Evolutionary conservation across 768 basidiomycete genomes (phyloP).

Genomic region (Piloderma croceum): DNA sequence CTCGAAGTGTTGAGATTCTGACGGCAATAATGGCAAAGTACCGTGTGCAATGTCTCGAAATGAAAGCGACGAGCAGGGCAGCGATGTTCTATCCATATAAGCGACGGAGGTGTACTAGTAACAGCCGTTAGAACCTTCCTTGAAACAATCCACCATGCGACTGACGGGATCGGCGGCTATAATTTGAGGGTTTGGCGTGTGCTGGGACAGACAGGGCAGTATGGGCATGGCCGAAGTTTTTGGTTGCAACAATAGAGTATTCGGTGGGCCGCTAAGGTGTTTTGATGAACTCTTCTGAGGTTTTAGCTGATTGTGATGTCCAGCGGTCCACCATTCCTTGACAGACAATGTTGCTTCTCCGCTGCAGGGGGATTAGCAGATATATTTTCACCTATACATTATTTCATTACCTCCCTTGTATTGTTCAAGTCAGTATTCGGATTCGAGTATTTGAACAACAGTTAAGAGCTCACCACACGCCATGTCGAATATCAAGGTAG

Average conservation of each 20-base stretch:
- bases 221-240: no score
- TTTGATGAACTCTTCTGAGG: constrained; percentile 10
- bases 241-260: constrained; percentile 20
- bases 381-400: constrained; percentile 3
- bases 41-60: constrained; percentile 63
- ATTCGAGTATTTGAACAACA: constrained; percentile 1
- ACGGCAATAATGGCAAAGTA: constrained; percentile 33
- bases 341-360: constrained; percentile 60
- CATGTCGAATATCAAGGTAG: constrained; percentile 50
- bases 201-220: constrained; percentile 30
- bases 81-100: constrained; percentile 48
- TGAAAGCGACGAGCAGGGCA: constrained; percentile 51
- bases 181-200: constrained; percentile 29
- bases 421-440: no score
- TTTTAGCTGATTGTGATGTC: constrained; percentile 19
- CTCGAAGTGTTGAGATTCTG: constrained; percentile 10
- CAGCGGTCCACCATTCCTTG: constrained; percentile 54
- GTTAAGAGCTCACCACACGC: constrained; percentile 39
- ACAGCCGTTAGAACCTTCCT: constrained; percentile 2
- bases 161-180: constrained; percentile 51
- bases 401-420: no score
- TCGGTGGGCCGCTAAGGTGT: constrained; percentile 12
- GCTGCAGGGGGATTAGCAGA: constrained; percentile 31
- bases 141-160: constrained; percentile 3
- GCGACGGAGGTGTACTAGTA: constrained; percentile 56